Base-by-base conservation (phyloP, 148 eudicot species). In the Rhododendron henanense region DNA sequence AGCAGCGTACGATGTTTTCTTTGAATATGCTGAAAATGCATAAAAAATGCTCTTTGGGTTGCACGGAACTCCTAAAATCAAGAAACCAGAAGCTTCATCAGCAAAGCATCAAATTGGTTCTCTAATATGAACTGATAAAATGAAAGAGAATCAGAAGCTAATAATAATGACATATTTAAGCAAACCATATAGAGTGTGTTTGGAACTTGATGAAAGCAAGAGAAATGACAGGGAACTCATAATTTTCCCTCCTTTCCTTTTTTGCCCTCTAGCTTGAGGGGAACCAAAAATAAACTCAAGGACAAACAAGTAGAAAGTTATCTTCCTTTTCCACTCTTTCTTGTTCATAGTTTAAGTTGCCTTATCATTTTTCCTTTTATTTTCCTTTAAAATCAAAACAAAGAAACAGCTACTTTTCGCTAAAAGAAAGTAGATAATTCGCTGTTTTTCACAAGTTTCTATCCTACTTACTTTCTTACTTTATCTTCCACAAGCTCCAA, bases 41-140 rank as follows among this genome's bases (percentile, higher is more conserved):
- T 94, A 92, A 78, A 93, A 84, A 79, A 94, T 90, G 83, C 88
- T 93, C 81, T 45, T 90, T 61, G 91, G 90, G 71, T 88, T 90
- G 86, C 99, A 97, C 0, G 99, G 94, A 88, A 91, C 76, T 84
- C 99, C 99, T 97, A 89, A 10, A 87, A 83, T 80, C 57, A 11
- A 81, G 83, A 71, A 50, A 78, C 44, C 44, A 21, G 8, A 81
- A 81, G 33, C 69, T 19, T 53, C 25, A 55, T 35, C 83, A 55
- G 47, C 47, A 81, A 8, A 53, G 69, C 67, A 51, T 81, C 2
- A 31, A 51, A 51, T 39, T 28, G 59, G 47, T 55, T 33, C 69
- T 81, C 47, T 57, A 61, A 57, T 55, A 57, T 35, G 25, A 33
- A 55, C 31, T 0, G 8, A 3, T 7, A 37, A 79, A 50, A 50